phyloP scores from a whole-genome alignment of 2,329 filamentous ascomycete genomes.

The Colletotrichum sp. region DNA sequence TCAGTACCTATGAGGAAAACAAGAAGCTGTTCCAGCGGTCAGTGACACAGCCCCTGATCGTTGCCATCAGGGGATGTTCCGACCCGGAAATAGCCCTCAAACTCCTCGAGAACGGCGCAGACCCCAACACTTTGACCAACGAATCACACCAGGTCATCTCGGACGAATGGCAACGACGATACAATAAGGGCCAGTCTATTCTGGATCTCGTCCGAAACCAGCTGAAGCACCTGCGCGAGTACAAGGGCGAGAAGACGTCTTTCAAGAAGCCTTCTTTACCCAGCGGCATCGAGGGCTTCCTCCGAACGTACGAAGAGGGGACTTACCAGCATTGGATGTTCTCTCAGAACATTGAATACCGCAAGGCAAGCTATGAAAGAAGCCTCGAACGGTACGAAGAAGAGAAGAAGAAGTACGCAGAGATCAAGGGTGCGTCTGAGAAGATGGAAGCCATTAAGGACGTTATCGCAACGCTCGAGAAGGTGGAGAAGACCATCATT shows the following conservation, averaged over 20 bases:
- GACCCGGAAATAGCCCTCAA: conserved; percentile 54
- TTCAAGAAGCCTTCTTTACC: conserved; percentile 31
- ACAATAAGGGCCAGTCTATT: conserved; percentile 50
- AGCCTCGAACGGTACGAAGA: conserved; percentile 31
- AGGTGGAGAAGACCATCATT: conserved; percentile 60
- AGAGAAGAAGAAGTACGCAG: conserved; percentile 23
- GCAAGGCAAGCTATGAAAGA: conserved; percentile 39
- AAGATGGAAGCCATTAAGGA: conserved; percentile 62
- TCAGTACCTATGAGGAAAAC: conserved; percentile 52
- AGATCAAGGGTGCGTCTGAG: conserved; percentile 40
- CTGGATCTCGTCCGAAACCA: conserved; percentile 66
- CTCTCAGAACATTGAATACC: conserved; percentile 39
- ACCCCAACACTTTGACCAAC: conserved; percentile 65
- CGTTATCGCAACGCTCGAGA: conserved; percentile 56
- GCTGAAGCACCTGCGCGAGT: conserved; percentile 54
- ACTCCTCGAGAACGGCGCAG: conserved; percentile 68
- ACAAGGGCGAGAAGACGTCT: conserved; percentile 37
- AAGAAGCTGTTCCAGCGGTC: conserved; percentile 49
- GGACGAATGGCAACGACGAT: conserved; percentile 33
- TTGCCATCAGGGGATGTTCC: conserved; percentile 58
- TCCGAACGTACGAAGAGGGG: conserved; percentile 53
- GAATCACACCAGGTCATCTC: conserved; percentile 39
- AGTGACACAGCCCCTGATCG: conserved; percentile 70
- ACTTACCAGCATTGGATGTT: conserved; percentile 67
- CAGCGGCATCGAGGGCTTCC: conserved; percentile 54